Evolutionary conservation across 345 rosid genomes (phyloP), one percentile per base, ranked within the genome.

Genomic region (Aurinia saxatilis): DNA sequence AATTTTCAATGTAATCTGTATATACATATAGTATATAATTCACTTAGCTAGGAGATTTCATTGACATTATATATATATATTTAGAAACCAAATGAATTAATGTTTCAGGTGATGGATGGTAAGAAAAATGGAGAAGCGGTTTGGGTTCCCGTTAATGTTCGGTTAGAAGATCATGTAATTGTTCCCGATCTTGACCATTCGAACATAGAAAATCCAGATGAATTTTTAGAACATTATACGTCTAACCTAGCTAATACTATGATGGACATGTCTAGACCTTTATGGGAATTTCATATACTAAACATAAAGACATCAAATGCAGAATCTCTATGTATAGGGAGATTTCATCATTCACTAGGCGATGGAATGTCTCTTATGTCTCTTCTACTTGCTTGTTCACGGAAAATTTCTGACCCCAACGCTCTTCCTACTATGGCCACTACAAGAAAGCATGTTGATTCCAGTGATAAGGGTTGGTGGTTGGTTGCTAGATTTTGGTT

Each of bases 251-350:
- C 86, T 19, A 74, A 68, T 42, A 55, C 57, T 5, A 78, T 84
- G 1, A 12, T 88, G 60, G 87, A 85, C 71, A 6, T 48, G 47
- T 76, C 88, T 1, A 79, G 75, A 47, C 96, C 92, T 6, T 51
- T 83, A 6, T 88, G 96, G 92, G 90, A 88, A 39, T 50, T 88
- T 27, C 96, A 85, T 70, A 19, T 88, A 29, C 79, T 84, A 7
- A 85, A 88, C 50, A 48, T 83, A 10, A 80, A 58, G 50, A 83
- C 84, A 14, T 72, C 77, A 0, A 84, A 85, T 16, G 88, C 96
- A 5, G 84, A 83, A 63, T 76, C 90, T 0, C 7, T 68, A 0
- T 36, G 49, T 14, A 48, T 83, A 36, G 50, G 68, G 11, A 44
- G 81, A 18, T 27, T 76, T 10, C 88, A 81, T 74, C 88, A 85